Conservation (phyloP, 768 basidiomycete genomes). For the Pleurotus salmoneostramineus region DNA sequence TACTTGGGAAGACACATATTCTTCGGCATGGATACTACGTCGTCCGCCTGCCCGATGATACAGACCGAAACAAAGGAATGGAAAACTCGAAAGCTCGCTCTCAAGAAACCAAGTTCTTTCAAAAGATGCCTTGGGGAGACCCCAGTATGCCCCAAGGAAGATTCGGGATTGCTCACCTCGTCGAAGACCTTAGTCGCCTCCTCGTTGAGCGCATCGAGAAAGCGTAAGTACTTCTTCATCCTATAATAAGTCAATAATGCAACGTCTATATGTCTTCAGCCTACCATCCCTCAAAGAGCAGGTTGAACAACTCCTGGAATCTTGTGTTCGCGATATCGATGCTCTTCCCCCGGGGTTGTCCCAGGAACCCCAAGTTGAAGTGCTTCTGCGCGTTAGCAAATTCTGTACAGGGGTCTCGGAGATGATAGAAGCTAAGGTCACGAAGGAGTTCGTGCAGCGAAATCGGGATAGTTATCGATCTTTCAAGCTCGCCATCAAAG, state of each 20-base stretch:
- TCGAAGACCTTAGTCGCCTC: slow-evolving; percentile 45
- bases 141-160: slow-evolving; percentile 36
- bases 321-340: slow-evolving; percentile 26
- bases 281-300: slow-evolving; percentile 39
- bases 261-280: slow-evolving; percentile 23
- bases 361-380: slow-evolving; percentile 39
- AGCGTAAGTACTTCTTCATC: slow-evolving; percentile 32
- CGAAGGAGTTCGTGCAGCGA: slow-evolving; percentile 23
- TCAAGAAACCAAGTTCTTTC: slow-evolving; percentile 42
- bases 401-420: slow-evolving; percentile 33
- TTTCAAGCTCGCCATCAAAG: slow-evolving; percentile 26
- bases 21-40: slow-evolving; percentile 62
- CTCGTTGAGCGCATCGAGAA: slow-evolving; percentile 49
- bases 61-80: slow-evolving; percentile 36
- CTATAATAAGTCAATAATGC: neutral
- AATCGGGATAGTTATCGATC: slow-evolving; percentile 22
- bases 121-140: slow-evolving; percentile 48
- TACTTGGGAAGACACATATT: slow-evolving; percentile 41
- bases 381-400: slow-evolving; percentile 35
- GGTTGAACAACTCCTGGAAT: slow-evolving; percentile 35
- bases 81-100: slow-evolving; percentile 31
- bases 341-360: slow-evolving; percentile 35
- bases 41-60: slow-evolving; percentile 61
- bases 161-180: slow-evolving; percentile 55
- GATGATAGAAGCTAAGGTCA: slow-evolving; percentile 20